Conservation (phyloP, 345 rosid genomes). For the Heritiera fomes region DNA sequence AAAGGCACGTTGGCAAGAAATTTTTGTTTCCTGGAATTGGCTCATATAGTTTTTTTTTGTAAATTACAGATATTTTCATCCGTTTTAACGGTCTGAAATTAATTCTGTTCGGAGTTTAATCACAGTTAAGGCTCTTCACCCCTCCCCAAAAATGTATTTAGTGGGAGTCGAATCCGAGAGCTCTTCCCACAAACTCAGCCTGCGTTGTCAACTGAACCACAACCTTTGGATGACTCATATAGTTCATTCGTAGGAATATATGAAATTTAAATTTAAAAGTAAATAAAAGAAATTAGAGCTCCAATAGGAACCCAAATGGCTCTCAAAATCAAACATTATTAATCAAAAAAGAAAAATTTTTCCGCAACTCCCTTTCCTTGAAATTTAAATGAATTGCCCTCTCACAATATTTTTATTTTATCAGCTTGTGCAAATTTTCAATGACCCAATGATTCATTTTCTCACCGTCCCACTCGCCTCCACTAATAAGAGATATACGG, state of each 20-base stretch:
- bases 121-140: too few relatives aligned
- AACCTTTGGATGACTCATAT: too few relatives aligned
- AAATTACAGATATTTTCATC: too few relatives aligned
- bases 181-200: too few relatives aligned
- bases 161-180: too few relatives aligned
- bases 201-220: too few relatives aligned
- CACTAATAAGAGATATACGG: background rate
- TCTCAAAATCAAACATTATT: background rate
- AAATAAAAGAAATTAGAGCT: background rate
- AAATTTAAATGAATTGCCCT: conserved; percentile 5
- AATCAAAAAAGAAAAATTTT: too few relatives aligned
- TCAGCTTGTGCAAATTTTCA: background rate
- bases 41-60: background rate
- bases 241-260: background rate
- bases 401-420: background rate
- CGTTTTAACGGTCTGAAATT: too few relatives aligned
- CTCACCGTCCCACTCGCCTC: background rate
- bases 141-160: too few relatives aligned
- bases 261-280: background rate
- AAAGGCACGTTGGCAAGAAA: background rate
- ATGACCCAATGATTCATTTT: background rate
- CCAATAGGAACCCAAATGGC: background rate
- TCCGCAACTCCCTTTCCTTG: background rate
- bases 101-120: too few relatives aligned
- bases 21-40: conserved; percentile 2